Conservation (phyloP, 1,139 yeast genomes). For the Trichomonascaceae sp. region DNA sequence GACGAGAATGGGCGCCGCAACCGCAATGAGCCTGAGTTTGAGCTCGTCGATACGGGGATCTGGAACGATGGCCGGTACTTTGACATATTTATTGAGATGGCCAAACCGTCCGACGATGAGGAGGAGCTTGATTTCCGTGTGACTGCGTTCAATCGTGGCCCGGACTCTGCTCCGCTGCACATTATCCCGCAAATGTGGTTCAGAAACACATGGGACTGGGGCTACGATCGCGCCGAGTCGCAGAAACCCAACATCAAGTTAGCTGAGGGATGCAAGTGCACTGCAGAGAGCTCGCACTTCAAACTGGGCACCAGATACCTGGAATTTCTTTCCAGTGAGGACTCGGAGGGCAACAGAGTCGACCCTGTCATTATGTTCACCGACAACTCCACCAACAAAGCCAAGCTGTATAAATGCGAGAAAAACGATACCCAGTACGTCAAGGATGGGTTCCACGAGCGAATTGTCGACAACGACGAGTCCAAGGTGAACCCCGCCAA, state of each 20-base stretch:
- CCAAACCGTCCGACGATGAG: slow-evolving; percentile 72
- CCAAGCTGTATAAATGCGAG: slow-evolving; percentile 50
- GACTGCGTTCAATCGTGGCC: slow-evolving; percentile 81
- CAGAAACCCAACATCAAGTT: slow-evolving; percentile 6
- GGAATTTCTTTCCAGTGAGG: slow-evolving; percentile 64
- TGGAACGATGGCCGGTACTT: slow-evolving; percentile 75
- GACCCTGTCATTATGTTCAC: slow-evolving; percentile 72
- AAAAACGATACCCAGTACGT: slow-evolving; percentile 43
- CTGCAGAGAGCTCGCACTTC: slow-evolving; percentile 52
- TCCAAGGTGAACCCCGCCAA: slow-evolving; percentile 56
- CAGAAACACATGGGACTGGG: slow-evolving; percentile 94
- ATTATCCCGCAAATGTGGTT: slow-evolving; percentile 75
- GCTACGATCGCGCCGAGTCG: slow-evolving; percentile 20
- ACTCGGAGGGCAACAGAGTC: slow-evolving; percentile 46
- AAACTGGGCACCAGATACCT: slow-evolving; percentile 62
- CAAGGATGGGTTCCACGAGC: slow-evolving; percentile 89
- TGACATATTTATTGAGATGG: slow-evolving; percentile 86
- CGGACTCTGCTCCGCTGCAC: slow-evolving; percentile 77
- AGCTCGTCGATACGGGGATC: slow-evolving; percentile 61
- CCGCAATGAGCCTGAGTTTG: slow-evolving; percentile 57
- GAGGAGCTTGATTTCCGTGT: slow-evolving; percentile 72
- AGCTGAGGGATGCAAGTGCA: slow-evolving; percentile 25
- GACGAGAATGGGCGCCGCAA: slow-evolving; percentile 54
- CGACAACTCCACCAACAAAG: slow-evolving; percentile 75
- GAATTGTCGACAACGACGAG: slow-evolving; percentile 47